These are phyloP conservation scores for Chytriomyces sp. DNA, from an alignment of 192 early-diverging fungal species.

Conservation along the genomic window DNA sequence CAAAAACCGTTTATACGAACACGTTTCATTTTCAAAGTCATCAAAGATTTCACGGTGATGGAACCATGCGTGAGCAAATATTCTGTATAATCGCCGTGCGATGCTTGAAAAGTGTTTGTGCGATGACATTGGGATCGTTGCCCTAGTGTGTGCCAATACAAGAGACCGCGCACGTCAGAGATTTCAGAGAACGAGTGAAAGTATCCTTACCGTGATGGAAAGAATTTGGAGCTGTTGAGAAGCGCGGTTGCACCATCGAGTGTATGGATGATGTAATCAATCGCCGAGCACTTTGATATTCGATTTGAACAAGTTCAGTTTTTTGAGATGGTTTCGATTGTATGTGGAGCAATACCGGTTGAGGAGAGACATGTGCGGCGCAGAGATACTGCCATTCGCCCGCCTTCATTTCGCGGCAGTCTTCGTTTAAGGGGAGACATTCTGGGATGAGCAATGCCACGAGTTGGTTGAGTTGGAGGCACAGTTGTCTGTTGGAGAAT, in stretches of 20 bases:
- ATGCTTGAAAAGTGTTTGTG: constrained; percentile 88
- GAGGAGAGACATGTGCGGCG: constrained; percentile 81
- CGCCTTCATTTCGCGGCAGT: constrained; percentile 93
- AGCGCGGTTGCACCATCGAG: constrained; percentile 85
- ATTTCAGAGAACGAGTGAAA: not conserved
- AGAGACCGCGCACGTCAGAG: not conserved
- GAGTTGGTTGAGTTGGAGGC: constrained; percentile 81
- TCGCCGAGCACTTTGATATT: constrained; percentile 74
- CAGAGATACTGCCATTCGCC: constrained; percentile 90
- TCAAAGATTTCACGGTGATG: constrained; percentile 91
- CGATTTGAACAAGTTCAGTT: not conserved
- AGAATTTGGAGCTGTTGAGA: constrained; percentile 76
- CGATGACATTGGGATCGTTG: constrained; percentile 63
- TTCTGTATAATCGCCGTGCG: constrained; percentile 90
- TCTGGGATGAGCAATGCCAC: constrained; percentile 74
- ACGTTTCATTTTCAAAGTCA: constrained; percentile 79
- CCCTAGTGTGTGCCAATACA: constrained; percentile 18
- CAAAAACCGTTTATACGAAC: constrained; percentile 76
- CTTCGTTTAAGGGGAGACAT: constrained; percentile 63
- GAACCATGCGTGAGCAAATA: constrained; percentile 95
- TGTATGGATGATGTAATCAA: constrained; percentile 93
- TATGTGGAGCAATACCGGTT: constrained; percentile 55
- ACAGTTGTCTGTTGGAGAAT: constrained; percentile 69
- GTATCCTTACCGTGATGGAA: constrained; percentile 70
- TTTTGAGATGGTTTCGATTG: not conserved